Base-by-base conservation (phyloP, 2,329 filamentous ascomycete species). In the Aspergillus uvarum region DNA sequence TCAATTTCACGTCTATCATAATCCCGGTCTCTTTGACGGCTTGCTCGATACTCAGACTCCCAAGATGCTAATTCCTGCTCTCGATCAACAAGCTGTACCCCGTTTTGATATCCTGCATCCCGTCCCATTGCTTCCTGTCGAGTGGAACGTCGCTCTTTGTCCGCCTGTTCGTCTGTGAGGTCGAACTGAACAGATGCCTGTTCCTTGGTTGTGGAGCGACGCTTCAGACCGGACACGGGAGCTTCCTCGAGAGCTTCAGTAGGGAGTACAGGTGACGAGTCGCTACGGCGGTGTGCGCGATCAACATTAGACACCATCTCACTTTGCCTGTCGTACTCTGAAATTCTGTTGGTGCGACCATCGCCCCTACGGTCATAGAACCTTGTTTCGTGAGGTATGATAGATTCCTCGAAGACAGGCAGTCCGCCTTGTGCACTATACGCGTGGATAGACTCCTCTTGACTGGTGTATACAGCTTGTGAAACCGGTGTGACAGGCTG, bases 401-500 rank as follows among this genome's bases (percentile, higher is more conserved):
- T 64, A 21, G 65, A 52, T 16, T 35, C 59, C 21, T n/a, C 59
- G 19, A 62, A 62, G 7, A 57, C 19, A 1, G 61, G 58, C 1
- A 78, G 72, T 48, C 77, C 75, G 3, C 76, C 76, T 10, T 79
- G 77, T 22, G 76, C 75, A 47, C 66, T 70, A 62, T 81, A 80
- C 5, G 72, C 70, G 47, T 76, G 71, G 29, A 76, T 74, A 16
- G 74, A 67, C 11, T 74, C 70, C 12, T 74, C 71, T 61, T 81
- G 79, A 4, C 76, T 76, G 21, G 77, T 83, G 67, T 91, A 90
- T 1, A 93, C 82, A 19, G 85, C 84, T 62, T 85, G 84, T 42
- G 88, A 87, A 2, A 96, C 86, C 0, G 90, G 91, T 2, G 84
- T 82, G 60, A 91, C 84, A 2, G 93, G 93, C 67, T 92, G 89